phyloP scores from a whole-genome alignment of 148 eudicot species.

The Rhododendron ovatum region DNA sequence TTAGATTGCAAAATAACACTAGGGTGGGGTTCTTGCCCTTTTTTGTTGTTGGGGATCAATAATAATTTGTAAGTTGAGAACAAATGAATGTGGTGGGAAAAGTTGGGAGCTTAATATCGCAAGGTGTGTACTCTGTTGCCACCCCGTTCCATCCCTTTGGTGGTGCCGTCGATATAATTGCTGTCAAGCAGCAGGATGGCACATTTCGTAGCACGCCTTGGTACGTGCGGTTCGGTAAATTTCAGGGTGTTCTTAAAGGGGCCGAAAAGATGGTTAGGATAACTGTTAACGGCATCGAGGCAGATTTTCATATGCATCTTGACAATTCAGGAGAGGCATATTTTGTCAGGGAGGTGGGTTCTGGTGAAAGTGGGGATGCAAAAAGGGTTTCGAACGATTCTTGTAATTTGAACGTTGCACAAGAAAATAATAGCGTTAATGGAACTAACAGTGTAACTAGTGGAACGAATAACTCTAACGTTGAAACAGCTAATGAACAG shows the following conservation, averaged over 20 bases:
- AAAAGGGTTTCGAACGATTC: constrained; percentile 28
- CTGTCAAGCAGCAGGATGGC: constrained; percentile 90
- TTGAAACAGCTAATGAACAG: constrained; percentile 36
- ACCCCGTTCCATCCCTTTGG: constrained; percentile 99
- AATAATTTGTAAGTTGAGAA: constrained; percentile 12
- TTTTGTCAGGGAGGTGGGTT: constrained; percentile 60
- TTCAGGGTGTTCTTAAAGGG: constrained; percentile 96
- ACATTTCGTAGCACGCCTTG: constrained; percentile 86
- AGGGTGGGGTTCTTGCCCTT: constrained; percentile 10
- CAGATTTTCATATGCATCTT: constrained; percentile 87
- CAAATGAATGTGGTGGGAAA: constrained; percentile 88
- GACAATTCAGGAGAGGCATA: constrained; percentile 97
- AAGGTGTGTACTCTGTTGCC: constrained; percentile 93
- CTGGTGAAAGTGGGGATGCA: constrained; percentile 37
- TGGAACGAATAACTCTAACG: constrained; percentile 26
- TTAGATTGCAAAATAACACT: background rate
- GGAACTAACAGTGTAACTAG: constrained; percentile 28
- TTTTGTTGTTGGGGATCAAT: constrained; percentile 14
- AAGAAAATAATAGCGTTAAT: constrained; percentile 31
- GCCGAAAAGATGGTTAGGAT: constrained; percentile 81
- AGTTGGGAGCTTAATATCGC: constrained; percentile 74
- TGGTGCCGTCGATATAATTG: constrained; percentile 95
- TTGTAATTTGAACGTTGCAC: constrained; percentile 26
- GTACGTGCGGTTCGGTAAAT: constrained; percentile 96
- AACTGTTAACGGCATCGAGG: constrained; percentile 79